Conservation (phyloP, 2,329 filamentous ascomycete species). For the Colletotrichum nymphaeae region DNA sequence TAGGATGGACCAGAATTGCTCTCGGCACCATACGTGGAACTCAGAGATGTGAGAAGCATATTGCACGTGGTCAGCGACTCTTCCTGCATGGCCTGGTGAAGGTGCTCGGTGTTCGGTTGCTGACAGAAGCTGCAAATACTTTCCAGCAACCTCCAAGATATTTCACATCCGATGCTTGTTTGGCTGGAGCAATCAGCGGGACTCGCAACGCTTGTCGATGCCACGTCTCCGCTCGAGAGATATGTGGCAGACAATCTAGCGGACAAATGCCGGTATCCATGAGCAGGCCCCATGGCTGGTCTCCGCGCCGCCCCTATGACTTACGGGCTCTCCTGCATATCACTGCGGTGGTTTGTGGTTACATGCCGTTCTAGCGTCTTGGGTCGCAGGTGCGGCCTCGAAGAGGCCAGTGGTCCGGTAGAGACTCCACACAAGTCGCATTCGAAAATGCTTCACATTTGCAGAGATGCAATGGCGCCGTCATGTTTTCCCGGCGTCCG, state of each 20-base stretch:
- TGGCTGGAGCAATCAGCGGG: not conserved
- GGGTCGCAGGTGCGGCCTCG: constrained; percentile 18
- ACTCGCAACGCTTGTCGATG: not conserved
- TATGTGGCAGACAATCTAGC: constrained; percentile 3
- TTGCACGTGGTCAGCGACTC: constrained; percentile 1
- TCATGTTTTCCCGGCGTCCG: not conserved
- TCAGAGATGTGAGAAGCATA: not conserved
- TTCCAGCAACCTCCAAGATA: not conserved
- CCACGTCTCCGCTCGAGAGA: constrained; percentile 2
- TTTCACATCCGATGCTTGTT: not conserved
- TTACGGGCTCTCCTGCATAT: constrained; percentile 4
- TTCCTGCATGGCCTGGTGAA: not conserved
- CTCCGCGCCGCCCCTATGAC: not conserved
- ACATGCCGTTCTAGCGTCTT: constrained; percentile 31
- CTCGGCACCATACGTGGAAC: not conserved
- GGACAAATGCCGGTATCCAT: not conserved
- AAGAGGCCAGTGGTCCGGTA: constrained; percentile 25
- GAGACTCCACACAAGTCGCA: constrained; percentile 9
- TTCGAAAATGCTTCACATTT: not conserved
- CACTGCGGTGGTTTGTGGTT: constrained; percentile 24
- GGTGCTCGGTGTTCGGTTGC: not conserved
- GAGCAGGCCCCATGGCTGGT: not conserved
- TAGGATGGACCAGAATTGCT: not conserved
- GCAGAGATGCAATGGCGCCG: not conserved
- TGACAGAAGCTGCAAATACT: not conserved